These are phyloP conservation scores for Pezicula rhizophila DNA, from an alignment of 2,329 filamentous ascomycete species.

Conservation along the genomic window DNA sequence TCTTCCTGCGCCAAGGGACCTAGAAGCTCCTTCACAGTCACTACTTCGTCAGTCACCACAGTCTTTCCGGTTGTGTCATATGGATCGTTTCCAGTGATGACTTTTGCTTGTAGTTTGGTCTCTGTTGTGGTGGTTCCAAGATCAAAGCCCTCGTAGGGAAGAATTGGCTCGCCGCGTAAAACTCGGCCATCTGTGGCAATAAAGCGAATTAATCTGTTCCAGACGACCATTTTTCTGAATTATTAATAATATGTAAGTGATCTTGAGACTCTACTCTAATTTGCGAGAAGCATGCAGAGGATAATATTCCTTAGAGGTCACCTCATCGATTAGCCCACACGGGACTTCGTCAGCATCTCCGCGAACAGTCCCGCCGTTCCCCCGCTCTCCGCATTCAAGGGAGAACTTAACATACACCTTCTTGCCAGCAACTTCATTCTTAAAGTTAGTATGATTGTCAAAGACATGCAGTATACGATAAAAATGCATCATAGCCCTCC, in stretches of 20 bases:
- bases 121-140: constrained; percentile 40
- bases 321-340: too few species aligned
- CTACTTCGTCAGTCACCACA: constrained; percentile 45
- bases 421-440: too few species aligned
- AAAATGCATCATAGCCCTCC: not conserved
- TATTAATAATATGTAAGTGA: too few species aligned
- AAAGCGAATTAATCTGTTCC: constrained; percentile 51
- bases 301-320: too few species aligned
- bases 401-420: too few species aligned
- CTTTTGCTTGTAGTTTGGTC: constrained; percentile 43
- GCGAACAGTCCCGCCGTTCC: too few species aligned
- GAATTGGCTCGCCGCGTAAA: constrained; percentile 47
- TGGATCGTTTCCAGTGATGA: constrained; percentile 44
- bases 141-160: constrained; percentile 38
- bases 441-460: not conserved
- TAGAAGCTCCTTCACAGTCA: constrained; percentile 46
- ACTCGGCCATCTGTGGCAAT: constrained; percentile 42
- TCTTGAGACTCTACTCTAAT: too few species aligned
- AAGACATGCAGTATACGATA: not conserved
- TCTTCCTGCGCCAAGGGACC: constrained; percentile 44
- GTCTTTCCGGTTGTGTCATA: constrained; percentile 41
- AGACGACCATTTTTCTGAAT: constrained; percentile 20
- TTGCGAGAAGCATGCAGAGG: too few species aligned
- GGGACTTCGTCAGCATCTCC: too few species aligned
- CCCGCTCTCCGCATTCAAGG: too few species aligned